These are phyloP conservation scores for Platanthera zijinensis DNA, from an alignment of 106 monocot species.

Conservation along the genomic window DNA sequence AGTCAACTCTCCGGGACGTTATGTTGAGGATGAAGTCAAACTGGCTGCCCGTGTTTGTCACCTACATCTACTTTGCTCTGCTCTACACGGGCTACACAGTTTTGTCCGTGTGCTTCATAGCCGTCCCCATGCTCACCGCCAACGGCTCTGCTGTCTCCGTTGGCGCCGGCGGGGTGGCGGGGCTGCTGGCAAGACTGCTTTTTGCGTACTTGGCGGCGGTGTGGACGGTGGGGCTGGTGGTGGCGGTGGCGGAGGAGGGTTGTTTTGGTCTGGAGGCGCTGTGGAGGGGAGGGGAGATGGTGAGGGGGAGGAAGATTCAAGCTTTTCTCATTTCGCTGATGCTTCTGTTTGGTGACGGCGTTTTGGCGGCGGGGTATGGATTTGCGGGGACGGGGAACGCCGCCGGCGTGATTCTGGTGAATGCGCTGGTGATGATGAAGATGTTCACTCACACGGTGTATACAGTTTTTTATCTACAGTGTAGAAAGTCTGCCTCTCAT, in stretches of 20 bases:
- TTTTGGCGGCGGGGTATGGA: slow-evolving; percentile 11
- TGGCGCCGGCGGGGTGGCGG: not conserved
- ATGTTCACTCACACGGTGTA: slow-evolving; percentile 8
- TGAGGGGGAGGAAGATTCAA: slow-evolving; percentile 11
- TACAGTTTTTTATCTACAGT: slow-evolving; percentile 17
- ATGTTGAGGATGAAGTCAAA: not conserved
- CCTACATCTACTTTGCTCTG: slow-evolving; percentile 15
- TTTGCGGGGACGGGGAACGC: not conserved
- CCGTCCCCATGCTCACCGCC: slow-evolving; percentile 7
- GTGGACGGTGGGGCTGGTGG: slow-evolving; percentile 24
- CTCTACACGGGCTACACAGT: slow-evolving; percentile 8
- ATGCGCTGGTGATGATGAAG: slow-evolving; percentile 8
- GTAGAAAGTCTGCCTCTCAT: not conserved
- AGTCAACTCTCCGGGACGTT: not conserved
- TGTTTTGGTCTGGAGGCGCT: slow-evolving; percentile 21
- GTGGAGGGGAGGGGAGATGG: slow-evolving; percentile 11
- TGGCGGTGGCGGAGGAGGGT: slow-evolving; percentile 15
- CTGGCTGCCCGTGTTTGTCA: slow-evolving; percentile 9
- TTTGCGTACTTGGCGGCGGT: slow-evolving; percentile 14
- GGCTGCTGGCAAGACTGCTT: not conserved
- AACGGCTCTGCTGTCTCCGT: not conserved
- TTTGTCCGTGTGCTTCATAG: slow-evolving; percentile 7
- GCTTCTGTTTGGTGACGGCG: not conserved
- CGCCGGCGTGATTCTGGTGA: not conserved
- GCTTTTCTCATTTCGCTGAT: slow-evolving; percentile 12